Conservation (phyloP, 768 basidiomycete species). For the Daedaleopsis sinensis region DNA sequence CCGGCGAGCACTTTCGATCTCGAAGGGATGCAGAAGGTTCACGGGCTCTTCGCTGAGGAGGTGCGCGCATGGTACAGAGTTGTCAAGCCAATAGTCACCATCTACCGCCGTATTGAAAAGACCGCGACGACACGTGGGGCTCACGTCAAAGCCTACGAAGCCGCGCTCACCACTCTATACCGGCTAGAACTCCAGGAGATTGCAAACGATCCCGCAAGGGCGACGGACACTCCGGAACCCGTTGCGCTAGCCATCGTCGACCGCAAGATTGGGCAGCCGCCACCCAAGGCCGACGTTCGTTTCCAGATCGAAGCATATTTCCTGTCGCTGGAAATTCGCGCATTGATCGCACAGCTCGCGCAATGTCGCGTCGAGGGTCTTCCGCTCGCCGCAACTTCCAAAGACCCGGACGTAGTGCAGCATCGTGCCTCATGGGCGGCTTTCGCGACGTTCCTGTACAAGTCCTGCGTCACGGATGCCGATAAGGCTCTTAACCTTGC, state of each 20-base stretch:
- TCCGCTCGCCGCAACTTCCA: slow-evolving; percentile 1
- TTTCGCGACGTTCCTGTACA: slow-evolving; percentile 28
- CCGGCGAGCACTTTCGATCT: slow-evolving; percentile 4
- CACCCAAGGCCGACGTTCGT: slow-evolving; percentile 38
- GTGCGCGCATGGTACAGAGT: slow-evolving; percentile 29
- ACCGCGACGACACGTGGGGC: slow-evolving; percentile 33
- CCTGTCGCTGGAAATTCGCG: slow-evolving; percentile 38
- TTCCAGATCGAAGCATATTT: slow-evolving; percentile 39
- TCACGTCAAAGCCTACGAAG: slow-evolving; percentile 37
- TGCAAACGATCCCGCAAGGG: slow-evolving; percentile 21
- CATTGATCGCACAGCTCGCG: slow-evolving; percentile 35
- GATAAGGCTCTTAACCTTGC: slow-evolving; percentile 29
- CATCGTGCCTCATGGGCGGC: slow-evolving; percentile 25
- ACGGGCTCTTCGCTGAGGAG: slow-evolving; percentile 25
- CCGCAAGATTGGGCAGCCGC: slow-evolving; percentile 36
- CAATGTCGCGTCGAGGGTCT: slow-evolving; percentile 23
- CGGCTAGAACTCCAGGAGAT: slow-evolving; percentile 31
- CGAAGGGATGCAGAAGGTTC: slow-evolving; percentile 17
- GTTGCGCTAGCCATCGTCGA: slow-evolving; percentile 32
- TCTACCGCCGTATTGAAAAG: slow-evolving; percentile 29
- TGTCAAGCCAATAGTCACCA: slow-evolving; percentile 22
- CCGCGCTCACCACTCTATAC: slow-evolving; percentile 36
- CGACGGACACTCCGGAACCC: slow-evolving; percentile 29
- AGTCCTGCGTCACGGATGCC: slow-evolving; percentile 31
- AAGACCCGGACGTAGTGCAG: slow-evolving; percentile 1